Evolutionary conservation across 208 protist species (phyloP).

Genomic region (Crithidia brevicula): DNA sequence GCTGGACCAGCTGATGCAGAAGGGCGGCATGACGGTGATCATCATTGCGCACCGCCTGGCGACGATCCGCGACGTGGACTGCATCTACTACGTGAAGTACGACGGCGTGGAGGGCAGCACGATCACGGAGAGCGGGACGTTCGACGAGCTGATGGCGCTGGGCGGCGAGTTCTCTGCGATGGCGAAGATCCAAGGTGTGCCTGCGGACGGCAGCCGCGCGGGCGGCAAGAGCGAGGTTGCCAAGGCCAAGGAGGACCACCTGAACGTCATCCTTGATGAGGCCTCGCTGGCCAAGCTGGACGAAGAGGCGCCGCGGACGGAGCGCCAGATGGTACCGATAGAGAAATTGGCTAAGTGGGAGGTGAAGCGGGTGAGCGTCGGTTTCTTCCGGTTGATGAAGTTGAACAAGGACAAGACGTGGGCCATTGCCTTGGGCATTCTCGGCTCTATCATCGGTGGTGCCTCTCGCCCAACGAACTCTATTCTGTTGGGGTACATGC

Average conservation of each 20-base stretch:
- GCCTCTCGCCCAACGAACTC: constrained; percentile 31
- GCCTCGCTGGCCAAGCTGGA: constrained; percentile 48
- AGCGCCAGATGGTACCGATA: constrained; percentile 56
- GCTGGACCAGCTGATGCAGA: constrained; percentile 66
- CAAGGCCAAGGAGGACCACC: constrained; percentile 9
- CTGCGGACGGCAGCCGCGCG: neutral
- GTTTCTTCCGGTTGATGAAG: constrained; percentile 42
- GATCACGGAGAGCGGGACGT: constrained; percentile 63
- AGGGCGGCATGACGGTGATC: constrained; percentile 63
- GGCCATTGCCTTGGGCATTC: constrained; percentile 43
- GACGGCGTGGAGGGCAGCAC: constrained; percentile 53
- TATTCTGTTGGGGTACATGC: constrained; percentile 55
- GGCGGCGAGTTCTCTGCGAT: constrained; percentile 67
- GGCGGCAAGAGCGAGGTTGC: constrained; percentile 3
- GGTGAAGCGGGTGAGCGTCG: constrained; percentile 40
- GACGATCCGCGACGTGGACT: constrained; percentile 88
- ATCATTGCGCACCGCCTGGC: constrained; percentile 89
- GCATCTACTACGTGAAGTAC: constrained; percentile 76
- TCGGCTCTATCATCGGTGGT: constrained; percentile 55
- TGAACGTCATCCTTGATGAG: constrained; percentile 46
- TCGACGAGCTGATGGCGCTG: constrained; percentile 57
- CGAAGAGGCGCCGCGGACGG: constrained; percentile 46
- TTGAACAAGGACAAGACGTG: constrained; percentile 37
- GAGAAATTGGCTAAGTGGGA: constrained; percentile 64
- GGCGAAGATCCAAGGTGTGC: constrained; percentile 61